Evolutionary conservation across 345 rosid species (phyloP).

Genomic region (Trapa incisa): DNA sequence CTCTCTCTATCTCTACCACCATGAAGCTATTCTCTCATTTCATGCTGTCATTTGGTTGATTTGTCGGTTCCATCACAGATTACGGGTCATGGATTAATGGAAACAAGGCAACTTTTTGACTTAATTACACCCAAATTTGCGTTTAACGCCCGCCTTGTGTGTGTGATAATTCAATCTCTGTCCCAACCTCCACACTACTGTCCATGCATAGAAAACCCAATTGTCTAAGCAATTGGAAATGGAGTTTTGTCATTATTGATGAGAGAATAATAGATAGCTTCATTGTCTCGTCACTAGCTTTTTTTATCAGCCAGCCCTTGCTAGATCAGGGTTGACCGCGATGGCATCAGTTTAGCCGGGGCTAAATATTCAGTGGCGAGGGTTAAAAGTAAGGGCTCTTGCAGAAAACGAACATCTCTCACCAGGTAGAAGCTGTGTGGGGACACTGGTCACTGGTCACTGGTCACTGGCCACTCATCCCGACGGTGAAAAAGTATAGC

Average conservation of each 20-base stretch:
- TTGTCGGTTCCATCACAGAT: neutral
- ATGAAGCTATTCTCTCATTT: neutral
- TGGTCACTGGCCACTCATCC: neutral
- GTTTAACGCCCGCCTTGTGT: neutral
- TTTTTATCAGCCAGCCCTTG: too few relatives aligned
- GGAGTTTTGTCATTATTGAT: neutral
- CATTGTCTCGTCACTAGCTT: too few relatives aligned
- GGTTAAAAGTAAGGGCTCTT: too few relatives aligned
- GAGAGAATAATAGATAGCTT: neutral
- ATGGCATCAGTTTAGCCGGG: too few relatives aligned
- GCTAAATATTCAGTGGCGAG: too few relatives aligned
- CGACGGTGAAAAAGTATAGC: neutral
- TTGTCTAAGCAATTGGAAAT: slow-evolving; percentile 4
- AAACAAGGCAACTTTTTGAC: slow-evolving; percentile 9
- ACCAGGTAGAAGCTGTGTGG: neutral
- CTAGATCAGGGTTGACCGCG: too few relatives aligned
- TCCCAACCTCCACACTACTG: neutral
- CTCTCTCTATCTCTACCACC: too few relatives aligned
- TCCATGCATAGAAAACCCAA: slow-evolving; percentile 3
- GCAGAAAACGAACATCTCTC: too few relatives aligned
- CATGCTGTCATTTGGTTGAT: too few relatives aligned
- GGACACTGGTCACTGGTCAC: too few relatives aligned
- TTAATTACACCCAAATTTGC: neutral
- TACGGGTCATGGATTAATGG: neutral
- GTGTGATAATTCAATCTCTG: neutral